A percentile compares a stretch with the other conserved stretches of the same genome.
phyloP scores from a whole-genome alignment of 129 eudicot species.

The Helianthus tuberosus region DNA sequence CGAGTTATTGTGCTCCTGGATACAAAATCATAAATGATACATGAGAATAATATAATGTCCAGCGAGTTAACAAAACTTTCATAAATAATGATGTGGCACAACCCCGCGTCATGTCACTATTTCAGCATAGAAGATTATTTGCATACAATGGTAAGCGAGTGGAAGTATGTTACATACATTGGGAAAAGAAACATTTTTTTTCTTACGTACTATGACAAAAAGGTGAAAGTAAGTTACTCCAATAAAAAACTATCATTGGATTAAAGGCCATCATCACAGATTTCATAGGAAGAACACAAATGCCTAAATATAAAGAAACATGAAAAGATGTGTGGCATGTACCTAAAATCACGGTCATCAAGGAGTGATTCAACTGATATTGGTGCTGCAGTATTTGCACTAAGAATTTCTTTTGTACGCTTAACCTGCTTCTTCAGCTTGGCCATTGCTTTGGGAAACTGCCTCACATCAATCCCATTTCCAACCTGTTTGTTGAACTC shows the following conservation, averaged over 20 bases:
- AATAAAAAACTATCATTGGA: background rate
- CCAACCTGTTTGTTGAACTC: conserved; percentile 96
- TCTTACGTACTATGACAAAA: background rate
- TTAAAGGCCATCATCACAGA: background rate
- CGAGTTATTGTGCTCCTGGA: conserved; percentile 95
- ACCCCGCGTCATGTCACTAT: background rate
- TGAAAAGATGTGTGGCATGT: conserved; percentile 15
- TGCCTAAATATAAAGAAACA: conserved; percentile 6
- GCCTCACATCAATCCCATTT: conserved; percentile 84
- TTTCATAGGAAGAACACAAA: conserved; percentile 17
- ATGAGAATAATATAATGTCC: background rate
- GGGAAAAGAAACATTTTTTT: background rate
- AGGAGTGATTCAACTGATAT: conserved; percentile 92
- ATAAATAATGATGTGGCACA: background rate
- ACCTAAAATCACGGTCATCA: conserved; percentile 99
- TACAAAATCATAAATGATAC: conserved; percentile 1
- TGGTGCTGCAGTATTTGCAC: conserved; percentile 98
- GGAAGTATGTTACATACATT: background rate
- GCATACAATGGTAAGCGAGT: background rate
- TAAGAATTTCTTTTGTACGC: conserved; percentile 97
- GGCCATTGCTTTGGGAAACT: conserved; percentile 95
- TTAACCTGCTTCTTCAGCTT: conserved; percentile 97
- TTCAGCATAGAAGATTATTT: background rate
- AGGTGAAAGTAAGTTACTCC: background rate
- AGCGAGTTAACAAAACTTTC: background rate